Evolutionary conservation across 331 rosid genomes (phyloP).

Genomic region (Saraca asoca): DNA sequence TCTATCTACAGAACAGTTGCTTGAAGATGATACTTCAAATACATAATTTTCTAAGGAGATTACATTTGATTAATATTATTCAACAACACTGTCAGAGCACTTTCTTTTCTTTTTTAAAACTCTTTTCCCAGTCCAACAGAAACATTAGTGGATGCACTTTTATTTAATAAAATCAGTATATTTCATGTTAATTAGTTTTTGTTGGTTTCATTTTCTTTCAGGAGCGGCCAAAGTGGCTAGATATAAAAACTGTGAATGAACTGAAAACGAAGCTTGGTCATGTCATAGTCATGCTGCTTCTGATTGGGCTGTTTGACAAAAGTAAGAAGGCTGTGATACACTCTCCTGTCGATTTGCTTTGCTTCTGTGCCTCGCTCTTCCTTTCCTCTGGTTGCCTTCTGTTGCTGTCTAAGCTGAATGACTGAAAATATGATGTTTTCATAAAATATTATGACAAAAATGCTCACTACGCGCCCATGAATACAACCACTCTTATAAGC

Average conservation of each 20-base stretch:
- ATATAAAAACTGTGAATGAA: conserved; percentile 69
- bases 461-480: no score
- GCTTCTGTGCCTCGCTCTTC: conserved; percentile 76
- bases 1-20: no score
- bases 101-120: neutral
- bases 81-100: no score
- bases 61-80: no score
- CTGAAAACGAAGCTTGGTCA: conserved; percentile 93
- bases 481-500: no score
- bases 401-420: conserved; percentile 73
- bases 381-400: conserved; percentile 82
- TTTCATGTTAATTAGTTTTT: conserved; percentile 12
- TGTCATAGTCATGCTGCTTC: conserved; percentile 95
- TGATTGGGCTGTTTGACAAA: conserved; percentile 82
- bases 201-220: conserved; percentile 35
- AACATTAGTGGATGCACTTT: neutral
- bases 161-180: neutral
- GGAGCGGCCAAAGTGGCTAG: conserved; percentile 91
- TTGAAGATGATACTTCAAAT: no score
- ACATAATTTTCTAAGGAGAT: no score
- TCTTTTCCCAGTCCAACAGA: neutral
- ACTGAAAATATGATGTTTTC: conserved; percentile 32
- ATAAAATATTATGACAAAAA: no score
- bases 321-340: conserved; percentile 72
- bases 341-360: conserved; percentile 83